phyloP scores from a whole-genome alignment of 2,329 filamentous ascomycete genomes.

The Claviceps monticola region DNA sequence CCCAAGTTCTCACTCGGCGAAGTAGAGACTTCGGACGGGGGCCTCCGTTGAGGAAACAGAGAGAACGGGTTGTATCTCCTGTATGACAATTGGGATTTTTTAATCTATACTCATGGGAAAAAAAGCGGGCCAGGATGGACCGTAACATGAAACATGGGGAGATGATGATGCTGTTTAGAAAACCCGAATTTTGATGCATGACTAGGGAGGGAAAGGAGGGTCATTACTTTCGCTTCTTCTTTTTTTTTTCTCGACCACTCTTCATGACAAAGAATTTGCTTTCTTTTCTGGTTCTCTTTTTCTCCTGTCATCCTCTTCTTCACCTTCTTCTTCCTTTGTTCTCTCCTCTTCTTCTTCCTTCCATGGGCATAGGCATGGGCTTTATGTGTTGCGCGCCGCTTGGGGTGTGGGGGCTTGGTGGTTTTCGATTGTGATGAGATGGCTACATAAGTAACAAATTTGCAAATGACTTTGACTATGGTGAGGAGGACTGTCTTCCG shows the following conservation, averaged over 20 bases:
- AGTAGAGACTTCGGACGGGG: slow-evolving; percentile 1
- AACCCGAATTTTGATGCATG: slow-evolving; percentile 35
- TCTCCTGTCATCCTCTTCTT: background rate
- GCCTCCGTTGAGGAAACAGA: background rate
- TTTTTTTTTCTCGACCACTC: slow-evolving; percentile 6
- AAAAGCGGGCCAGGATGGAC: slow-evolving; percentile 17
- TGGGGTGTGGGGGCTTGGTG: background rate
- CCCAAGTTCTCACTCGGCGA: slow-evolving; percentile 1
- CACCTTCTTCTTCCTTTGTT: slow-evolving; percentile 22
- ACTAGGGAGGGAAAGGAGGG: slow-evolving; percentile 34
- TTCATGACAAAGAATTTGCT: slow-evolving; percentile 15
- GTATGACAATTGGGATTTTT: slow-evolving; percentile 2
- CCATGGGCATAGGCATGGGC: too few species aligned
- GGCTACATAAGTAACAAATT: too few species aligned
- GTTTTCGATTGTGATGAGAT: too few species aligned
- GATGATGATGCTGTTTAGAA: slow-evolving; percentile 27
- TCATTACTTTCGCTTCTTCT: slow-evolving; percentile 23
- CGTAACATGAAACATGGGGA: slow-evolving; percentile 21
- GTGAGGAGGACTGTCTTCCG: too few species aligned
- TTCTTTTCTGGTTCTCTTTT: slow-evolving; percentile 3
- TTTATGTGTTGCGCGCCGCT: slow-evolving; percentile 6
- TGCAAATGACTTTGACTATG: too few species aligned
- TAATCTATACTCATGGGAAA: slow-evolving; percentile 9
- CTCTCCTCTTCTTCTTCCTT: background rate
- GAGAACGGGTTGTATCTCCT: slow-evolving; percentile 2